Base-by-base conservation (phyloP, 2,329 filamentous ascomycete species). In the Atkinsonella texensis region DNA sequence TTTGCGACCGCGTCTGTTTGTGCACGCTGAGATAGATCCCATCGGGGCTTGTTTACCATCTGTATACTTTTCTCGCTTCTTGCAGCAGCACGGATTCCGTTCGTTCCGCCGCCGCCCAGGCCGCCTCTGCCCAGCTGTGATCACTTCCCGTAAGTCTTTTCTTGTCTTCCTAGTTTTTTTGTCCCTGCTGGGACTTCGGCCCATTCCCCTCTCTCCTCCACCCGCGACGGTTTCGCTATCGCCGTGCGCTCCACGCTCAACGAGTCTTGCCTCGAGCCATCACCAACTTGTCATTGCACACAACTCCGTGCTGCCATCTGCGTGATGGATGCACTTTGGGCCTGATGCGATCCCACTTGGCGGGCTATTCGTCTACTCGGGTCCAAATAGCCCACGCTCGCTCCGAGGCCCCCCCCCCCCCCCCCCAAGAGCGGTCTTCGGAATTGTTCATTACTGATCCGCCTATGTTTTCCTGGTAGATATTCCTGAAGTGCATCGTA, bases 401-500 rank as follows among this genome's bases (percentile, higher is more conserved):
- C 49, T 46, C 45, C 28, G 15, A 33, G 15, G 23, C 17, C 12
- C 11, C 9, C 6, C n/a, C n/a, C n/a, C n/a, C n/a, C n/a, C n/a
- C n/a, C n/a, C n/a, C n/a, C n/a, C n/a, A n/a, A 23, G 28, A 43
- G 39, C 39, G 3, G 8, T 32, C n/a, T 49, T 28, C 32, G 51
- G 38, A 45, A 20, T 49, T 38, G 41, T 13, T 39, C 17, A 32
- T 48, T 48, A 42, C 45, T 51, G 45, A 46, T 42, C 33, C 23
- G 49, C 45, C 23, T 17, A 32, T 18, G 47, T 33, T 50, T 43
- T 45, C 46, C 58, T 61, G 60, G 55, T 60, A 49, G 47, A 42
- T n/a, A 17, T n/a, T 58, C 57, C 55, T 57, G 60, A 65, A 65
- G 65, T 69, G 63, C 59, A 64, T 64, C 61, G 58, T 60, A 57